Percentiles rank a stretch among this genome's conserved stretches.
phyloP scores from a whole-genome alignment of 345 rosid species.

The Lumnitzera littorea region DNA sequence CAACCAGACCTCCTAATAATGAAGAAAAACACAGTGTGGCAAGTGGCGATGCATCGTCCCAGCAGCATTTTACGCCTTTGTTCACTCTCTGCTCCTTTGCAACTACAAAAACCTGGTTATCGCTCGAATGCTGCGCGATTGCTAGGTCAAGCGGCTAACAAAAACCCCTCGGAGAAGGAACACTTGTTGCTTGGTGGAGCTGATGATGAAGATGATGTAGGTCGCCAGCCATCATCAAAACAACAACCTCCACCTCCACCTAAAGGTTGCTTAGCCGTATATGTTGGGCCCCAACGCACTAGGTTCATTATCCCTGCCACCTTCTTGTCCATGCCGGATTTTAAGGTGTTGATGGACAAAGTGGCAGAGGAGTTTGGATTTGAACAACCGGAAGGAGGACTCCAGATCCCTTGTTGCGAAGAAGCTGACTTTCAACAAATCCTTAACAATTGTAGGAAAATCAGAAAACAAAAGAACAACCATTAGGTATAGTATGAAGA shows the following conservation, averaged over 20 bases:
- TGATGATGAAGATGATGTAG: too few relatives aligned
- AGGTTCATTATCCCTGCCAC: conserved; percentile 57
- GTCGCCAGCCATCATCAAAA: too few relatives aligned
- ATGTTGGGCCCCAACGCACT: conserved; percentile 42
- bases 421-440: conserved; percentile 45
- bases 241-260: conserved; percentile 8
- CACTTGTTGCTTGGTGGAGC: too few relatives aligned
- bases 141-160: too few relatives aligned
- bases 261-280: conserved; percentile 53
- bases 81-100: too few relatives aligned
- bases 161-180: too few relatives aligned
- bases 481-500: background rate
- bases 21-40: too few relatives aligned
- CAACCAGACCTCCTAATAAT: too few relatives aligned
- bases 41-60: too few relatives aligned
- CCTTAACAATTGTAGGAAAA: conserved; percentile 22
- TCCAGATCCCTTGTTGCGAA: conserved; percentile 49
- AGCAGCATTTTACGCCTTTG: too few relatives aligned
- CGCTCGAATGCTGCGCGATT: too few relatives aligned
- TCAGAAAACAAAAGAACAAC: conserved; percentile 1
- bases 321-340: conserved; percentile 44
- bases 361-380: conserved; percentile 58
- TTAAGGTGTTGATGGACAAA: conserved; percentile 52
- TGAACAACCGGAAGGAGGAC: conserved; percentile 39
- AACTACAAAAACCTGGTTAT: too few relatives aligned